phyloP scores from a whole-genome alignment of 208 protist species.

The Crithidia acanthocephali region DNA sequence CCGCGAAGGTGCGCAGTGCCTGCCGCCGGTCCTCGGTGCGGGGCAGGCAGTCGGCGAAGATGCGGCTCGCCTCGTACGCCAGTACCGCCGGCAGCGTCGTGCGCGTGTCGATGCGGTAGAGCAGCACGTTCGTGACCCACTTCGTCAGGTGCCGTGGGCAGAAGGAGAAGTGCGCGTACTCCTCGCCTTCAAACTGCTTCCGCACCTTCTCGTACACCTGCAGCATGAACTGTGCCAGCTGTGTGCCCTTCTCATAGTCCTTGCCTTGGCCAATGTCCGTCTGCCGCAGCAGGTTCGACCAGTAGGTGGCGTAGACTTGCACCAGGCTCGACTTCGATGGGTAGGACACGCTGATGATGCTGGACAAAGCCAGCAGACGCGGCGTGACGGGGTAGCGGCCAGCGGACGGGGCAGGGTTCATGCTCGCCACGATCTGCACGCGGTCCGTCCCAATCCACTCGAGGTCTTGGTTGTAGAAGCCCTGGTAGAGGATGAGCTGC shows the following conservation, averaged over 20 bases:
- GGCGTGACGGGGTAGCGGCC: conserved; percentile 93
- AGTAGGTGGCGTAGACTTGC: conserved; percentile 93
- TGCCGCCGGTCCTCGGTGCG: conserved; percentile 67
- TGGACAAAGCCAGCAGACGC: conserved; percentile 95
- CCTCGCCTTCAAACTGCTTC: conserved; percentile 92
- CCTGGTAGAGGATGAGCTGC: conserved; percentile 96
- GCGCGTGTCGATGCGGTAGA: conserved; percentile 92
- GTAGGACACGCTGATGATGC: conserved; percentile 93
- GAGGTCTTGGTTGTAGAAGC: conserved; percentile 97
- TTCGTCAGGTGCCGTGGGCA: conserved; percentile 96
- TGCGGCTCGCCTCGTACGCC: conserved; percentile 92
- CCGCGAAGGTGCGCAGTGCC: conserved; percentile 74
- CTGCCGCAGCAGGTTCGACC: conserved; percentile 71
- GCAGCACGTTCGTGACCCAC: conserved; percentile 91
- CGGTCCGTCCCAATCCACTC: conserved; percentile 96
- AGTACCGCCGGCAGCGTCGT: conserved; percentile 92
- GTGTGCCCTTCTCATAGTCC: conserved; percentile 68
- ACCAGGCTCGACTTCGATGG: conserved; percentile 87
- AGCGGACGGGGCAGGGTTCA: conserved; percentile 93
- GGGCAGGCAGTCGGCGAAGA: conserved; percentile 95
- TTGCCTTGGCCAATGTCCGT: conserved; percentile 63
- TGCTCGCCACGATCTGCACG: conserved; percentile 95
- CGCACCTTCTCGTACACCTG: conserved; percentile 94
- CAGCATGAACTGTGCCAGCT: conserved; percentile 94
- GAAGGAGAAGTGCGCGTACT: conserved; percentile 96